Conservation (phyloP, 306 rosid genomes). For the Clitoria ternatea region DNA sequence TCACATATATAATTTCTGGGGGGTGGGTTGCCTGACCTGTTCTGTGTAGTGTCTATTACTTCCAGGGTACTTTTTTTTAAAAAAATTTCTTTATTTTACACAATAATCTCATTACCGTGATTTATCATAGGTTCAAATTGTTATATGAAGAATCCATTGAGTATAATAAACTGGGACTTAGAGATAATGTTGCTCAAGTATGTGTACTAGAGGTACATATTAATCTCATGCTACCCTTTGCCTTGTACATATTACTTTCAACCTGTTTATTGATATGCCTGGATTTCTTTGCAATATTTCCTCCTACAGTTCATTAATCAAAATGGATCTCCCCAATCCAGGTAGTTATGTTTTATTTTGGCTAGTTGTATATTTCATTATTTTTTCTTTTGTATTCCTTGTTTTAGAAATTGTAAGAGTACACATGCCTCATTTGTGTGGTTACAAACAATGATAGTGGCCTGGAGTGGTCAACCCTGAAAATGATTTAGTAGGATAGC, state of each 20-base stretch:
- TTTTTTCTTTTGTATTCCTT: background rate
- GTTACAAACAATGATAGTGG: background rate
- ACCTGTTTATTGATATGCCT: constrained; percentile 13
- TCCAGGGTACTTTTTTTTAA: background rate
- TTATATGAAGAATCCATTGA: constrained; percentile 78
- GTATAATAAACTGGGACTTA: constrained; percentile 83
- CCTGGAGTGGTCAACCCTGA: background rate
- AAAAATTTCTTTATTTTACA: background rate
- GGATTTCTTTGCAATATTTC: constrained; percentile 11
- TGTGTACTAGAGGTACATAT: constrained; percentile 79
- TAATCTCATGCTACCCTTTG: constrained; percentile 12
- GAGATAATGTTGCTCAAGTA: constrained; percentile 93
- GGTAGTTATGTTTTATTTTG: constrained; percentile 44
- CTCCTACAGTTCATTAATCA: constrained; percentile 47
- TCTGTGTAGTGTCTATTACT: too few species aligned
- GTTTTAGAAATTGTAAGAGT: background rate
- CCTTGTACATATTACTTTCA: background rate
- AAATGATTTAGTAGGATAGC: background rate
- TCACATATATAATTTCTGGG: background rate
- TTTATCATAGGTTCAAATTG: constrained; percentile 63
- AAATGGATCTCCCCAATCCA: constrained; percentile 42
- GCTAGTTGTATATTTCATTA: constrained; percentile 11
- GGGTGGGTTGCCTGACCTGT: background rate
- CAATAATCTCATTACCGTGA: background rate
- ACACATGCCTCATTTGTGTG: background rate